Percentiles rank a stretch among this genome's conserved stretches.
These are phyloP conservation scores for Syzygium oleosum DNA, from an alignment of 345 rosid genomes.

Conservation along the genomic window DNA sequence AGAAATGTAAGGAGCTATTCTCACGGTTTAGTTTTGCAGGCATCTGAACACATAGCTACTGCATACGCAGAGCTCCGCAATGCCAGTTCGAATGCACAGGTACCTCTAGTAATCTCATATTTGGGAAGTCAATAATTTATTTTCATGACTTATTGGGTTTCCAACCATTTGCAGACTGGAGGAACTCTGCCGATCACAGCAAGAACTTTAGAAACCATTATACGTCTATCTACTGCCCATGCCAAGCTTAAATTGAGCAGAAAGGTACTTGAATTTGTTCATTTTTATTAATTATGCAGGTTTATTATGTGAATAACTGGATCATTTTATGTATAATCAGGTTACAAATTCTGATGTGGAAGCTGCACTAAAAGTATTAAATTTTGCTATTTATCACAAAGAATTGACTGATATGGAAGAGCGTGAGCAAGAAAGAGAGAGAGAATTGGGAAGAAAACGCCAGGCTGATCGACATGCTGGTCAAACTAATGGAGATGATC, in stretches of 20 bases:
- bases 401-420: slow-evolving; percentile 95
- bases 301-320: slow-evolving; percentile 1
- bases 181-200: slow-evolving; percentile 99
- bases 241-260: slow-evolving; percentile 89
- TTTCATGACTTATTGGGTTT: background rate
- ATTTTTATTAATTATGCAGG: background rate
- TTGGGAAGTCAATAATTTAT: background rate
- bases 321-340: slow-evolving; percentile 19
- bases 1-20: background rate
- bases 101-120: background rate
- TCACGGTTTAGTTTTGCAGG: slow-evolving; percentile 31
- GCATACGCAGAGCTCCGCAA: slow-evolving; percentile 93
- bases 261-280: slow-evolving; percentile 34
- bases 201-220: slow-evolving; percentile 94
- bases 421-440: slow-evolving; percentile 73
- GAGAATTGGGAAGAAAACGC: slow-evolving; percentile 51
- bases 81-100: slow-evolving; percentile 46
- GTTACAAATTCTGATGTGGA: slow-evolving; percentile 76
- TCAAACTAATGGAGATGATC: slow-evolving; percentile 15
- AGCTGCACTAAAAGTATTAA: slow-evolving; percentile 79
- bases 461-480: slow-evolving; percentile 23
- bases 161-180: slow-evolving; percentile 55
- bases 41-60: slow-evolving; percentile 85
- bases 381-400: slow-evolving; percentile 95
- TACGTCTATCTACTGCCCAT: slow-evolving; percentile 97